A percentile compares a stretch with the other conserved stretches of the same genome.
phyloP scores from a whole-genome alignment of 495 filamentous ascomycete genomes.

The Talaromyces proteolyticus region DNA sequence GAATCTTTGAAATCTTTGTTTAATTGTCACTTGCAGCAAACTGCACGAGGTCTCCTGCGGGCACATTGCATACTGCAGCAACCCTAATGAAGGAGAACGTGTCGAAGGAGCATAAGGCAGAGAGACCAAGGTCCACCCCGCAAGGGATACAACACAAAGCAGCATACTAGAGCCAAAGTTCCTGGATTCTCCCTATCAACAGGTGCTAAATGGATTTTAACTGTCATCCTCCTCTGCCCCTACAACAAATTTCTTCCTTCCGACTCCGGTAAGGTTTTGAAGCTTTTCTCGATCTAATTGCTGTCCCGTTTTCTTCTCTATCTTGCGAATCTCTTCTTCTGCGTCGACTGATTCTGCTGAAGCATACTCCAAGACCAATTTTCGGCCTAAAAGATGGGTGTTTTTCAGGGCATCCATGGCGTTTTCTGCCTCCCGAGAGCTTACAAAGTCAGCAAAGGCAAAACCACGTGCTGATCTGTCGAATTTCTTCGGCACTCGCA shows the following conservation, averaged over 20 bases:
- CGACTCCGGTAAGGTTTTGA: constrained; percentile 74
- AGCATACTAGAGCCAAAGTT: neutral
- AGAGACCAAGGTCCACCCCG: constrained; percentile 2
- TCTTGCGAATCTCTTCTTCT: constrained; percentile 91
- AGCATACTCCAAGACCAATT: constrained; percentile 85
- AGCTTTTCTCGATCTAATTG: constrained; percentile 84
- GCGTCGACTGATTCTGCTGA: constrained; percentile 79
- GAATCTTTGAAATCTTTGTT: neutral
- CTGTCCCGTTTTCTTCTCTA: constrained; percentile 88
- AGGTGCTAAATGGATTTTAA: neutral
- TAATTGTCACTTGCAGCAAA: neutral
- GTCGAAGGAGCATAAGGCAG: constrained; percentile 7
- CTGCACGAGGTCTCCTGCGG: constrained; percentile 5
- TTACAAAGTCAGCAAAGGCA: constrained; percentile 94
- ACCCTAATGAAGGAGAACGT: constrained; percentile 9
- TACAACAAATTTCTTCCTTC: constrained; percentile 84
- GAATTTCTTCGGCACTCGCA: constrained; percentile 93
- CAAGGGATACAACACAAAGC: constrained; percentile 7
- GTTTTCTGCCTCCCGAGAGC: constrained; percentile 85
- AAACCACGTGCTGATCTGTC: constrained; percentile 83
- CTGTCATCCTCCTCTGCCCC: constrained; percentile 65
- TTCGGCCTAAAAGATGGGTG: constrained; percentile 87
- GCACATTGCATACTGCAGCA: constrained; percentile 6
- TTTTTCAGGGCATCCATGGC: constrained; percentile 86
- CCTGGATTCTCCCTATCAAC: neutral